Base-by-base conservation (phyloP, 345 rosid genomes). In the Balakata baccata region DNA sequence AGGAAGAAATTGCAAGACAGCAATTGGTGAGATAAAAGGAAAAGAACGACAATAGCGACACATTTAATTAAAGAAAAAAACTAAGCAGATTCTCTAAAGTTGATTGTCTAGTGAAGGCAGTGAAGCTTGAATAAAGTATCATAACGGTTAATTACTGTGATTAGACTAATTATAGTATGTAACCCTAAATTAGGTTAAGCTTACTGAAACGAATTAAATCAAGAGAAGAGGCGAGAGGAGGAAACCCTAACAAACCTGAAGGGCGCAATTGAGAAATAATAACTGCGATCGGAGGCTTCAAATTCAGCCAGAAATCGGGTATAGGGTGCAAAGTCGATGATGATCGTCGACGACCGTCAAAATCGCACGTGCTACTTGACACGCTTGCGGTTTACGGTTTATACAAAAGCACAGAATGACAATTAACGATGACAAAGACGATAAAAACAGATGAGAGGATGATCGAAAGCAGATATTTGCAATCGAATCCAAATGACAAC, bases 201-300 rank as follows among this genome's bases (percentile, higher is more conserved):
- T 51, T 12, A 52, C 3, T 3, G 22, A 69, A 17, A 43, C 47
- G 25, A 59, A 41, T 49, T 46, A 23, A 58, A 63, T 64, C 56
- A 16, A 37, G 9, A 45, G 1, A 56, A 41, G 25, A 3, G 5
- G 34, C 34, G 3, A 3, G 47, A 6, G 18, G 34, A 20, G 16
- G 39, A 69, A 62, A 50, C 74, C 78, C 74, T 63, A 62, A 59
- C 64, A 8, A 51, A 75, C 78, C 78, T 69, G 74, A 62, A 68
- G 51, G 29, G 46, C 23, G 69, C 50, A 65, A 74, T 11, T 23
- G 70, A 11, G 23, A 9, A 22, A 51, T 3, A 51, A 67, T 8
- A 72, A 34, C 18, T 46, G 16, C 56, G 68, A 75, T 61, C 73
- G 54, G 29, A 39, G 29, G 52, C 66, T 29, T 66, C 54, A 64